Base-by-base conservation (phyloP, 331 rosid genomes). In the Quercus lobata region DNA sequence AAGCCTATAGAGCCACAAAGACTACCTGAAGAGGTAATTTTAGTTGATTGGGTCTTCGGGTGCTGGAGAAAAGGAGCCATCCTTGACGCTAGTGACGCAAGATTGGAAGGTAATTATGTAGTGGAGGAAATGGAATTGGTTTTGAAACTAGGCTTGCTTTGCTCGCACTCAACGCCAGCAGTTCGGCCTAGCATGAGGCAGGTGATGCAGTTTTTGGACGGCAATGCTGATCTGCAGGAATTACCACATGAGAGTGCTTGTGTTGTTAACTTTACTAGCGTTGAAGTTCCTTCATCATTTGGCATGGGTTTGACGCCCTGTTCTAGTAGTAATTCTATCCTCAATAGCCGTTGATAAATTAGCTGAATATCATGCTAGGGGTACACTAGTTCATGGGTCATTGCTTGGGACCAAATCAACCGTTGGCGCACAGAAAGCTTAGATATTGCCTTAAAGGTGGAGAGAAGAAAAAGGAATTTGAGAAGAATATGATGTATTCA, bases 71-170 rank as follows among this genome's bases (percentile, higher is more conserved):
- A 49, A 18, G 86, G 84, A 46, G 83, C 74, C 5, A 79, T 87
- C 30, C n/a, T 84, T 24, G 86, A 70, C 63, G 88, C 83, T 18
- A 84, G 62, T 44, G 90, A 87, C 79, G 44, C 35, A 61, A 84
- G 80, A 54, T 82, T 84, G 69, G 86, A 83, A 5, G 25, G 53
- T 46, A 79, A 82, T 71, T 84, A 70, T 79, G 57, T 74, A 18
- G 44, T 69, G 66, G 88, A 81, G 2, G 90, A 87, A 24, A 86
- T 84, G 21, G 85, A 73, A 24, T 68, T 87, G 80, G 86, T 80
- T 5, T 30, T 87, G 74, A 79, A 82, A 70, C 70, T 87, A 11
- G 90, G 84, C 12, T 62, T 87, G 46, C 41, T 84, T 52, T 87
- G 90, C 49, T 81, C 90, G 21, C 86, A 84, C 73, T 79, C 86